Evolutionary conservation across 1,139 yeast species (phyloP).

Genomic region (Eremothecium sinecaudum): DNA sequence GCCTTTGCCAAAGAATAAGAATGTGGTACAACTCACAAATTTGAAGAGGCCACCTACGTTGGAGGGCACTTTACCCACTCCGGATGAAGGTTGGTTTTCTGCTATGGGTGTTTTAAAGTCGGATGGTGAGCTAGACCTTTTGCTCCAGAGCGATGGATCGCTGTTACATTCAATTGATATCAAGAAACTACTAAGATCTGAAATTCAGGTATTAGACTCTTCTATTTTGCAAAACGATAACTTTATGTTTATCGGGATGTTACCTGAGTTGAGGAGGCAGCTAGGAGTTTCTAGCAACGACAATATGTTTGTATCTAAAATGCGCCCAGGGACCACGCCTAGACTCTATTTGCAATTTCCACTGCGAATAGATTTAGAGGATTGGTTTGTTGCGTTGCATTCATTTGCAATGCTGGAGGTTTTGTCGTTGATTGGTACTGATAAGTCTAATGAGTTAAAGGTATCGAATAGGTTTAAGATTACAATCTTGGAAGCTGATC

Average conservation of each 20-base stretch:
- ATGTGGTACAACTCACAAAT: conserved; percentile 30
- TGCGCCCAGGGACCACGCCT: conserved; percentile 12
- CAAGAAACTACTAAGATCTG: conserved; percentile 48
- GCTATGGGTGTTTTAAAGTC: conserved; percentile 66
- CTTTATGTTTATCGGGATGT: conserved; percentile 49
- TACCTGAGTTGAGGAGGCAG: conserved; percentile 41
- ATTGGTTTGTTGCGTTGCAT: conserved; percentile 70
- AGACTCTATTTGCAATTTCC: conserved; percentile 56
- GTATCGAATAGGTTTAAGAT: conserved; percentile 46
- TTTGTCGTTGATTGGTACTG: conserved; percentile 23
- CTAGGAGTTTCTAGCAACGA: conserved; percentile 10
- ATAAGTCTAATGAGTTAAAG: conserved; percentile 32
- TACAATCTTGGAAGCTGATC: conserved; percentile 62
- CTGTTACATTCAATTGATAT: conserved; percentile 56
- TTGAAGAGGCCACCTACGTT: conserved; percentile 10
- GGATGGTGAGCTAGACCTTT: conserved; percentile 54
- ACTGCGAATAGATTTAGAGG: conserved; percentile 63
- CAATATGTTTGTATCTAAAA: conserved; percentile 22
- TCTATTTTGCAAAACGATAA: conserved; percentile 55
- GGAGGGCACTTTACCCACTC: conserved; percentile 5
- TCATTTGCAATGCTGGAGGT: conserved; percentile 58
- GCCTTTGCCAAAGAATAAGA: conserved; percentile 41
- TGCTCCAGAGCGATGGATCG: conserved; percentile 59
- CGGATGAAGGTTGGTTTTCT: conserved; percentile 60
- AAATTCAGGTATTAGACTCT: conserved; percentile 58